Evolutionary conservation across 176 grass and related monocot genomes (phyloP).

Genomic region (Neostapfia colusana): DNA sequence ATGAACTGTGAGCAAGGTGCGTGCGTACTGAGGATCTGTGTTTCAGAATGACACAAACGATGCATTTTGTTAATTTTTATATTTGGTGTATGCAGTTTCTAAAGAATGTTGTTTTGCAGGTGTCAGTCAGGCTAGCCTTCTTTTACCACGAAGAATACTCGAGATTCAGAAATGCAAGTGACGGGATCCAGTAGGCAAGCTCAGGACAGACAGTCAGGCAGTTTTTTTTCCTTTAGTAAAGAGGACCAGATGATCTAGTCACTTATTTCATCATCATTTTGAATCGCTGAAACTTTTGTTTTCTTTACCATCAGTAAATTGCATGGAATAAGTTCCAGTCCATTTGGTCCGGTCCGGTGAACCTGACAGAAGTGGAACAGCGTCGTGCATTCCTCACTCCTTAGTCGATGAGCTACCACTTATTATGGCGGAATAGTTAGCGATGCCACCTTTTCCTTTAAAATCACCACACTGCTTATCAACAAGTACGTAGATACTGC

Average conservation of each 20-base stretch:
- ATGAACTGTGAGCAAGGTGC: constrained; percentile 61
- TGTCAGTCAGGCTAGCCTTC: not conserved
- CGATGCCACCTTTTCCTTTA: too few species aligned
- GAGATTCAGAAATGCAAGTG: not conserved
- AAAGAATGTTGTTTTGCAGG: not conserved
- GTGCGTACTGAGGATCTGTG: not conserved
- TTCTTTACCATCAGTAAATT: not conserved
- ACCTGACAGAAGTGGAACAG: not conserved
- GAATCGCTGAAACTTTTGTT: not conserved
- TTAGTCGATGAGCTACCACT: too few species aligned
- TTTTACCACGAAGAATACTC: not conserved
- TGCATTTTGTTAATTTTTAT: not conserved
- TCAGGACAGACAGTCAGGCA: not conserved
- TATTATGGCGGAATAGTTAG: too few species aligned
- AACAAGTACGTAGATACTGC: too few species aligned
- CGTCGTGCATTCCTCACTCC: not conserved
- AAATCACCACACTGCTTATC: too few species aligned
- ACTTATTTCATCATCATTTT: not conserved
- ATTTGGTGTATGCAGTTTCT: not conserved
- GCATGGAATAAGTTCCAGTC: not conserved
- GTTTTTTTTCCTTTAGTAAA: not conserved
- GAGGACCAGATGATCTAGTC: not conserved
- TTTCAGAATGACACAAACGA: not conserved
- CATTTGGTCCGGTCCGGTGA: not conserved
- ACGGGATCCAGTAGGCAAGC: not conserved